Conservation (phyloP, 306 rosid species). For the Quercus berberidifolia region DNA sequence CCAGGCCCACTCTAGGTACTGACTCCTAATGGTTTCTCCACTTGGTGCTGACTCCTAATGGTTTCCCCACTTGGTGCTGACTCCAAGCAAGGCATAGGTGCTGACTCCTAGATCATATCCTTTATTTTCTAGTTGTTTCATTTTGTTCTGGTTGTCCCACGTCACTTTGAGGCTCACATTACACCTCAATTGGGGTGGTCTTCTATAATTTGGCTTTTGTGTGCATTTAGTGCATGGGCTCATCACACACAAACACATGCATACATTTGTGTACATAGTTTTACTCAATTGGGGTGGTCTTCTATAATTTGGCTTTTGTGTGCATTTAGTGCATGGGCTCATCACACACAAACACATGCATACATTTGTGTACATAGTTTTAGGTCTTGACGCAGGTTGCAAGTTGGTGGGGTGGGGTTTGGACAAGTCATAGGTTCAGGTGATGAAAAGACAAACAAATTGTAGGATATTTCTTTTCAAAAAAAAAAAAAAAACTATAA, state of each 20-base stretch:
- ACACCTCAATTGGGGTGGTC: background rate
- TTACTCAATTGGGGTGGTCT: background rate
- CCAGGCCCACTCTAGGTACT: no score
- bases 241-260: no score
- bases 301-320: background rate
- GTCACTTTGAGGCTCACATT: background rate
- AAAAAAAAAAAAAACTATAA: no score
- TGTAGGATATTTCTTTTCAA: background rate
- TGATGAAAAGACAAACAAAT: background rate
- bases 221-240: background rate
- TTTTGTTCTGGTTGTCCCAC: no score
- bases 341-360: no score
- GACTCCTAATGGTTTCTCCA: rapidly evolving
- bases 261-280: background rate
- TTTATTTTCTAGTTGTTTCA: no score
- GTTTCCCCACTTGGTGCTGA: no score
- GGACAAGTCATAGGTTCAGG: background rate
- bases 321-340: background rate
- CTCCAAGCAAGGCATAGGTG: no score
- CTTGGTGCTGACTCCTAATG: no score
- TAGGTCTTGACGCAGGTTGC: background rate
- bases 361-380: background rate
- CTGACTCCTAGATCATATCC: no score
- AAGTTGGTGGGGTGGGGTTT: background rate
- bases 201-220: background rate